Evolutionary conservation across 305 asterid genomes (phyloP).

Genomic region (Fraxinus ornus): DNA sequence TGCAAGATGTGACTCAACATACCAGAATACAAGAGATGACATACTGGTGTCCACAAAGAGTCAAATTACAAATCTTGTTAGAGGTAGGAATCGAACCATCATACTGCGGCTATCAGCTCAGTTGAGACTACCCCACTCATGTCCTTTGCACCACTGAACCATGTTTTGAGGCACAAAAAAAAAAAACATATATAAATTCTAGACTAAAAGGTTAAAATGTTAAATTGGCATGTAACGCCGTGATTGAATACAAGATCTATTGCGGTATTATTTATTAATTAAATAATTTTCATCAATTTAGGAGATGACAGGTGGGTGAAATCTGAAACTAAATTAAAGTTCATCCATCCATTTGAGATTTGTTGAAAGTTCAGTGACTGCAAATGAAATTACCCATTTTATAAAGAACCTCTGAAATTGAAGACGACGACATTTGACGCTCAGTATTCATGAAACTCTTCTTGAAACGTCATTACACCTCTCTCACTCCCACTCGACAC

Average conservation of each 20-base stretch:
- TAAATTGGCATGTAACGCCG: not conserved
- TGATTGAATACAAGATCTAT: not conserved
- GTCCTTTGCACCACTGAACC: too few relatives aligned
- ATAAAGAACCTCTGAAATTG: not conserved
- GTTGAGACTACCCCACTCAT: too few relatives aligned
- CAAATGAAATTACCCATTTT: not conserved
- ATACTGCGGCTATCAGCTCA: too few relatives aligned
- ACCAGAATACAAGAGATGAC: too few relatives aligned
- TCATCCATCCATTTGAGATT: not conserved
- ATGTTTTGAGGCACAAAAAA: too few relatives aligned
- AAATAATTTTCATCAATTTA: not conserved
- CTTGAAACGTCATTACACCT: slow-evolving; percentile 46
- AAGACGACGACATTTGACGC: not conserved
- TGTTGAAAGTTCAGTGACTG: not conserved
- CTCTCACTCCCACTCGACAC: slow-evolving; percentile 26
- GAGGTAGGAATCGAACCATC: too few relatives aligned
- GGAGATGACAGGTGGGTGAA: not conserved
- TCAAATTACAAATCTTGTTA: too few relatives aligned
- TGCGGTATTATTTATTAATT: not conserved
- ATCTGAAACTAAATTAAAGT: not conserved
- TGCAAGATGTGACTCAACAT: too few relatives aligned
- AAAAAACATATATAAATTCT: too few relatives aligned
- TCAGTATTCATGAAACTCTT: slow-evolving; percentile 40
- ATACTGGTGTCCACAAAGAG: too few relatives aligned
- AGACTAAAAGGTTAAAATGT: not conserved